These are phyloP conservation scores for Globisporangium lucens DNA, from an alignment of 352 stramenopile genomes.

Conservation along the genomic window DNA sequence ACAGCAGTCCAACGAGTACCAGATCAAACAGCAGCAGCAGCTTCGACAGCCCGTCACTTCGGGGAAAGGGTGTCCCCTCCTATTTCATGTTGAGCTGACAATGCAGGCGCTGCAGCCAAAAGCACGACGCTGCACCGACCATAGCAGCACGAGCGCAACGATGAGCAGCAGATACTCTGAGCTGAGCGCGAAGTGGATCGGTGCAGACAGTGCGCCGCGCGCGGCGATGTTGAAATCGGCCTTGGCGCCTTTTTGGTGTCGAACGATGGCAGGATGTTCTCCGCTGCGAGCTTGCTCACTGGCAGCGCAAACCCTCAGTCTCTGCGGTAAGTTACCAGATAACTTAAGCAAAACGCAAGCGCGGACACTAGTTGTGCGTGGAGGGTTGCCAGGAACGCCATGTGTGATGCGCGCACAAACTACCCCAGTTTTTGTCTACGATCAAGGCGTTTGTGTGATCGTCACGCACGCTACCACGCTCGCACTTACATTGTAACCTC, in stretches of 20 bases:
- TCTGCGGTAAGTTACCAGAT: neutral
- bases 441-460: too few species aligned
- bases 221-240: neutral
- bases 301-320: neutral
- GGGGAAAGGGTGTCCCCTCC: too few species aligned
- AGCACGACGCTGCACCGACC: too few species aligned
- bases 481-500: too few species aligned
- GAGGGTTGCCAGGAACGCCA: neutral
- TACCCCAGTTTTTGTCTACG: too few species aligned
- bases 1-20: neutral
- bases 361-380: neutral
- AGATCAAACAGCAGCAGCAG: neutral
- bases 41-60: neutral
- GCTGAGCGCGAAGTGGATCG: neutral
- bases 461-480: too few species aligned
- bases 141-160: neutral
- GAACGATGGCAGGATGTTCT: neutral
- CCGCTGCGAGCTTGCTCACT: neutral
- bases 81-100: too few species aligned
- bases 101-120: too few species aligned
- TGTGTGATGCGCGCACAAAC: too few species aligned
- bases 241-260: neutral
- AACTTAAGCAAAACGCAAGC: neutral
- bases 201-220: neutral
- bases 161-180: neutral